Evolutionary conservation across 23 red algal genomes (phyloP).

Genomic region (Gracilaria caudata): DNA sequence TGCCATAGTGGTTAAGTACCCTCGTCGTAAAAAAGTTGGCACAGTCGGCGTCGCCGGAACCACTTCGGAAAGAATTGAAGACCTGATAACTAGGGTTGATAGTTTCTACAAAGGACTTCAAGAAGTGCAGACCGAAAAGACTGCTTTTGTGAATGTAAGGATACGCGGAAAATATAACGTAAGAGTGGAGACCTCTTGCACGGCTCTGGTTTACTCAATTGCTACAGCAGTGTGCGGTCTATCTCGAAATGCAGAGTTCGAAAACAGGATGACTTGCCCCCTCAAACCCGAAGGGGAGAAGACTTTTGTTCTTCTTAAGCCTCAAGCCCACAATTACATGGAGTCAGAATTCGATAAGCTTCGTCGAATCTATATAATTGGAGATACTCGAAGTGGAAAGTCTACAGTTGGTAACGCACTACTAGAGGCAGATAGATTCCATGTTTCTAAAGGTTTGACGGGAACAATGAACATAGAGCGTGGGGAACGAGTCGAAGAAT

Average conservation of each 20-base stretch:
- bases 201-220: not conserved
- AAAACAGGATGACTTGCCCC: not conserved
- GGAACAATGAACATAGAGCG: not conserved
- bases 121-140: not conserved
- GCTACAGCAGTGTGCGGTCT: not conserved
- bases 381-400: slow-evolving; percentile 6
- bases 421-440: not conserved
- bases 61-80: not conserved
- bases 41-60: not conserved
- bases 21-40: not conserved
- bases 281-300: not conserved
- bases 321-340: not conserved
- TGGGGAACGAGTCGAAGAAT: not conserved
- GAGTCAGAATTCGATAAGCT: not conserved
- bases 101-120: not conserved
- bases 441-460: not conserved
- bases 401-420: slow-evolving; percentile 3
- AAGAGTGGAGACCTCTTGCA: not conserved
- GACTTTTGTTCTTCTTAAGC: slow-evolving; percentile 1
- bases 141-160: not conserved
- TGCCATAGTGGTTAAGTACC: slow-evolving; percentile 13
- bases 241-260: not conserved
- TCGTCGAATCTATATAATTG: slow-evolving; percentile 1
- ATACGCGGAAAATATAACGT: not conserved
- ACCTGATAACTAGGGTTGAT: not conserved